A percentile compares a stretch with the other conserved stretches of the same genome.
These are phyloP conservation scores for Ceratocystiopsis brevicomis DNA, from an alignment of 2,329 filamentous ascomycete genomes.

Conservation along the genomic window DNA sequence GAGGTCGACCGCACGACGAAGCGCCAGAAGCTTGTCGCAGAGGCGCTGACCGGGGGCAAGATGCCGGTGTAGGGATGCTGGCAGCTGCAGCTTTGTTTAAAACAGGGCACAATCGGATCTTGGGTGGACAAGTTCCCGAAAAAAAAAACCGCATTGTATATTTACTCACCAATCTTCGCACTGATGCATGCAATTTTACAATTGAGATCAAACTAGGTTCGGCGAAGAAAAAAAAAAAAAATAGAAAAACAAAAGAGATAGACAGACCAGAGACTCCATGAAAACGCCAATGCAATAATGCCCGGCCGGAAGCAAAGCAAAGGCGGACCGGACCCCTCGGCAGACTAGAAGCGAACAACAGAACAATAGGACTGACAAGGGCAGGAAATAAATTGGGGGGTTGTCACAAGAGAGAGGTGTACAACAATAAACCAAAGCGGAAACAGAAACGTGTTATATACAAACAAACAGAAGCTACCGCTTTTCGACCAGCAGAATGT, in stretches of 20 bases:
- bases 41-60: constrained; percentile 41
- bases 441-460: background rate
- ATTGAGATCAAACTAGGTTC: background rate
- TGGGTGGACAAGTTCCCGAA: no score
- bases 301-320: no score
- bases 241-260: background rate
- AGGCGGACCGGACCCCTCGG: no score
- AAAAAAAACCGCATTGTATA: no score
- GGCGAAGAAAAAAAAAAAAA: no score
- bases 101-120: no score
- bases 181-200: no score
- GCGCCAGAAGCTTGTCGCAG: constrained; percentile 34
- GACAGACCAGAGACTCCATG: background rate
- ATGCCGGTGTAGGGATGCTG: constrained; percentile 16
- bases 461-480: constrained; percentile 27
- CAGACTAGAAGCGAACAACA: background rate
- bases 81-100: background rate
- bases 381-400: background rate
- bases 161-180: no score
- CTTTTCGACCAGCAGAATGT: constrained; percentile 80
- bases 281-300: background rate
- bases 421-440: background rate
- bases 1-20: constrained; percentile 26
- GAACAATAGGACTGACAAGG: background rate
- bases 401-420: background rate